These are phyloP conservation scores for Adansonia grandidieri DNA, from an alignment of 441 rosid species.

Conservation along the genomic window DNA sequence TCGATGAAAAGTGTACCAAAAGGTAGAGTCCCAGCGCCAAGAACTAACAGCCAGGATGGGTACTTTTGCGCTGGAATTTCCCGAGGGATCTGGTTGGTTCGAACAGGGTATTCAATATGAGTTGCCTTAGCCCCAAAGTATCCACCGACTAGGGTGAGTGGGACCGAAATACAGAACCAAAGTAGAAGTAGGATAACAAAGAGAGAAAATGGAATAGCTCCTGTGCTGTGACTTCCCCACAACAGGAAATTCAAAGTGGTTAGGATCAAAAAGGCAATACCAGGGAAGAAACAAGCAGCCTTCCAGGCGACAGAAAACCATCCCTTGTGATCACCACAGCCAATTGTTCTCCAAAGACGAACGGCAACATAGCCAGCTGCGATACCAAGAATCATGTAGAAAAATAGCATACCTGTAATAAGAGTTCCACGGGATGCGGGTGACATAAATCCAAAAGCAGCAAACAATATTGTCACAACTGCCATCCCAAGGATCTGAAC, in stretches of 20 bases:
- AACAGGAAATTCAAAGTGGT: constrained; percentile 59
- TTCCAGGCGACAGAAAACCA: constrained; percentile 67
- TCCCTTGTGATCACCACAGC: constrained; percentile 58
- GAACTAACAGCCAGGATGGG: constrained; percentile 69
- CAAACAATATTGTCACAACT: constrained; percentile 60
- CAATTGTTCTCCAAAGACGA: constrained; percentile 70
- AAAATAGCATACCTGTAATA: constrained; percentile 60
- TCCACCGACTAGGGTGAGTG: constrained; percentile 67
- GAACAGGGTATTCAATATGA: constrained; percentile 64
- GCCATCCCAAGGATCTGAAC: constrained; percentile 74
- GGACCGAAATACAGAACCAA: constrained; percentile 74
- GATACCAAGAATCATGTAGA: constrained; percentile 68
- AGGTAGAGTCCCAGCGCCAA: constrained; percentile 68
- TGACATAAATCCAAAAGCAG: constrained; percentile 71
- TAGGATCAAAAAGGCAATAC: constrained; percentile 57
- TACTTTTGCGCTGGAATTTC: constrained; percentile 70
- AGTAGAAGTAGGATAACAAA: constrained; percentile 52
- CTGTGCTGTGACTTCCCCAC: constrained; percentile 70
- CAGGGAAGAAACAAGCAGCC: constrained; percentile 70
- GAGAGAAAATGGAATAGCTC: constrained; percentile 66
- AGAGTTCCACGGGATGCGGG: constrained; percentile 72
- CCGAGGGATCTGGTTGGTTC: constrained; percentile 73
- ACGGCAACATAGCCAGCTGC: constrained; percentile 67
- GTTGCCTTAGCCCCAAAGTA: constrained; percentile 66
- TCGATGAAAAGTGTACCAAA: constrained; percentile 70